These are phyloP conservation scores for Neoboletus magnificus DNA, from an alignment of 768 basidiomycete genomes.

Conservation along the genomic window DNA sequence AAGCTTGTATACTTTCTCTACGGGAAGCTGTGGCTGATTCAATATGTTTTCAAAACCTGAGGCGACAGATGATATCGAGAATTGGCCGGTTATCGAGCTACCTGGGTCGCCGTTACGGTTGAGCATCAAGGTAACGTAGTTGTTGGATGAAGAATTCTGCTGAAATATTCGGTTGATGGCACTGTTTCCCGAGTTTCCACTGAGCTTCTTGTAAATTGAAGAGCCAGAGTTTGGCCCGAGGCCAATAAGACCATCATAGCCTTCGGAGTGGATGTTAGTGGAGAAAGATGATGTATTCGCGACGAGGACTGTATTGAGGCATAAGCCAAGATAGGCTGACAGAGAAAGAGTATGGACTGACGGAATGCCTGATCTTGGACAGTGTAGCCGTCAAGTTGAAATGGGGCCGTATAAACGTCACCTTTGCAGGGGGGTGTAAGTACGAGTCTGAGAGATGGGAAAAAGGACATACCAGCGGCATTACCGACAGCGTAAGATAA, in stretches of 20 bases:
- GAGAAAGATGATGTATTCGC: constrained; percentile 62
- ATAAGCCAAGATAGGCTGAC: background rate
- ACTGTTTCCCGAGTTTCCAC: constrained; percentile 48
- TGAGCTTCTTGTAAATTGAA: constrained; percentile 55
- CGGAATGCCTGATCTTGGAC: constrained; percentile 66
- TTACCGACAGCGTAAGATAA: constrained; percentile 68
- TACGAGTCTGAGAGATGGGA: background rate
- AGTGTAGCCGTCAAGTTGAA: constrained; percentile 54
- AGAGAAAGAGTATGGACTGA: constrained; percentile 32
- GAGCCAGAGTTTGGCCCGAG: constrained; percentile 77
- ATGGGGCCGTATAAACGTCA: constrained; percentile 48
- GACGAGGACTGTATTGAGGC: constrained; percentile 51
- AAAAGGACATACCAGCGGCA: constrained; percentile 47
- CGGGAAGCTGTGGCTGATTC: constrained; percentile 59
- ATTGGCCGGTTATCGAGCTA: constrained; percentile 52
- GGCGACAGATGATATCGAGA: constrained; percentile 65
- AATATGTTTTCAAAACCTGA: constrained; percentile 60
- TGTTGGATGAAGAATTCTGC: constrained; percentile 51
- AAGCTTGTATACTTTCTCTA: constrained; percentile 60
- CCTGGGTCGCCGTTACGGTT: constrained; percentile 54
- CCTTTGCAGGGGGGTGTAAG: constrained; percentile 37
- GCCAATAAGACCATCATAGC: constrained; percentile 70
- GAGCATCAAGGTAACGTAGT: constrained; percentile 66
- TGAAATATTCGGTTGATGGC: constrained; percentile 65
- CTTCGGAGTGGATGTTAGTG: constrained; percentile 54